Conservation (phyloP, 2,329 filamentous ascomycete genomes). For the Penicillium sumatraense region DNA sequence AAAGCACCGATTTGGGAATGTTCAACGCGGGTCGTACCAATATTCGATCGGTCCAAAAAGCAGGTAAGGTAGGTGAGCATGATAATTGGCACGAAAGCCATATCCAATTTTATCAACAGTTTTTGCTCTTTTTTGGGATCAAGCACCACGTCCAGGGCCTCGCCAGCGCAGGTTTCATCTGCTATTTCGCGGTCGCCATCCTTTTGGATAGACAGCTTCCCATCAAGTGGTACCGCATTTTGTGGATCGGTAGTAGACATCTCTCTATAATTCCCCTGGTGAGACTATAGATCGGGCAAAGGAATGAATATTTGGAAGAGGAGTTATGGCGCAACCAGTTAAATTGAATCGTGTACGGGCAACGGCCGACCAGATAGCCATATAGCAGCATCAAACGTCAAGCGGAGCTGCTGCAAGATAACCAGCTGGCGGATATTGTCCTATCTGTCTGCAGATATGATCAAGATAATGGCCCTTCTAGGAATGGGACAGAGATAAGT, state of each 20-base stretch:
- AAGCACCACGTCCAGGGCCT: constrained; percentile 35
- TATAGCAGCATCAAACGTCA: background rate
- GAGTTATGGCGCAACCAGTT: background rate
- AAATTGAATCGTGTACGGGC: background rate
- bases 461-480: background rate
- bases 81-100: constrained; percentile 56
- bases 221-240: constrained; percentile 10
- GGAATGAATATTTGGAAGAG: background rate
- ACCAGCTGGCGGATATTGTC: background rate
- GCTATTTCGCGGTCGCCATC: constrained; percentile 5
- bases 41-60: constrained; percentile 61
- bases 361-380: background rate
- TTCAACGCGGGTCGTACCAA: constrained; percentile 38
- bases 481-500: background rate
- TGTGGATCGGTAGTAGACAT: constrained; percentile 5
- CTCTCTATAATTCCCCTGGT: background rate
- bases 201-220: constrained; percentile 19
- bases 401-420: background rate
- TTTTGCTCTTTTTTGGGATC: constrained; percentile 52
- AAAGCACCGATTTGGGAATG: background rate
- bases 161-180: constrained; percentile 21
- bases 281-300: background rate
- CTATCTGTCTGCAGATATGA: background rate
- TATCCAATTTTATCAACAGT: constrained; percentile 54
- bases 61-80: constrained; percentile 61